Conservation (phyloP, 1,284 basidiomycete species). For the Ustilago xerochloae region DNA sequence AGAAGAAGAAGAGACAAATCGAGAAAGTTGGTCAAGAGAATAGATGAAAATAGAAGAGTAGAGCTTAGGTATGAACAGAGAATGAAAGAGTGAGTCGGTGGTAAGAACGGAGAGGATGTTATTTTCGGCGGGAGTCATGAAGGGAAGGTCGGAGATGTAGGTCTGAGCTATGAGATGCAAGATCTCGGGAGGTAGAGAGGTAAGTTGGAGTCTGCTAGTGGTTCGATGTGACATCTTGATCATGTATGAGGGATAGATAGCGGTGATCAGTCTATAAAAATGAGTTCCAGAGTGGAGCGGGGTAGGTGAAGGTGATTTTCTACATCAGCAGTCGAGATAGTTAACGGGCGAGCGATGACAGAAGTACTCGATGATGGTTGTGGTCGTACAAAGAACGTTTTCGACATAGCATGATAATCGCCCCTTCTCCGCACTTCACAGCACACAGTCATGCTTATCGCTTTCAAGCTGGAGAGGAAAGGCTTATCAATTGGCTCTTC, state of each 20-base stretch:
- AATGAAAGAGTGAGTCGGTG: constrained; percentile 17
- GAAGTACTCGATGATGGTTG: not conserved
- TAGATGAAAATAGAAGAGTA: constrained; percentile 25
- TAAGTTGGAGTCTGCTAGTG: constrained; percentile 2
- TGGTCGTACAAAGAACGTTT: not conserved
- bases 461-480: not conserved
- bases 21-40: constrained; percentile 19
- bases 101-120: constrained; percentile 16
- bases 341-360: not conserved
- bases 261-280: no score
- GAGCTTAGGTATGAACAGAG: constrained; percentile 29
- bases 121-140: not conserved
- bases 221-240: not conserved
- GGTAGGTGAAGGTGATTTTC: not conserved
- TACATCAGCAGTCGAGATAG: not conserved
- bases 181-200: constrained; percentile 22
- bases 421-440: no score
- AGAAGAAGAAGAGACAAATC: constrained; percentile 6
- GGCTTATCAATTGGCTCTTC: not conserved
- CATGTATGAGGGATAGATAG: not conserved
- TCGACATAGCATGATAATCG: no score
- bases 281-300: not conserved
- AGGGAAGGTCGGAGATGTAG: constrained; percentile 9
- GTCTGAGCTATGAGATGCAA: constrained; percentile 25
- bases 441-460: no score